Percentiles rank a stretch among this genome's conserved stretches.
These are phyloP conservation scores for Calycina herbarum DNA, from an alignment of 2,329 filamentous ascomycete genomes.

Conservation along the genomic window DNA sequence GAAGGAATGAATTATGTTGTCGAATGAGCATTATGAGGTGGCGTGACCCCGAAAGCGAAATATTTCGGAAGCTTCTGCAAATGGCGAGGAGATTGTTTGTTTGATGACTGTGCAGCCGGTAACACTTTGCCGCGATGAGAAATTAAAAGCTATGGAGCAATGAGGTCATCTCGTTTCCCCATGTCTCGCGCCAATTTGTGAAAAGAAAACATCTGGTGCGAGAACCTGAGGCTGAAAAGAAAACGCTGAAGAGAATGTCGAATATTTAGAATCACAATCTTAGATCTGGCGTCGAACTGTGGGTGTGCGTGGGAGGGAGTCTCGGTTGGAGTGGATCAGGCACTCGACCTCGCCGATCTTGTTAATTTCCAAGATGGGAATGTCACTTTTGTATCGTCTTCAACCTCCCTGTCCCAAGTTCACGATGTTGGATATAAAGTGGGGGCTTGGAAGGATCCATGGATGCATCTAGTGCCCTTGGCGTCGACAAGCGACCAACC, in stretches of 20 bases:
- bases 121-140: constrained; percentile 7
- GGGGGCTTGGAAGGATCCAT: background rate
- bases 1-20: too few species aligned
- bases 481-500: background rate
- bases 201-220: background rate
- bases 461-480: background rate
- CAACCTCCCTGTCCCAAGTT: constrained; percentile 7
- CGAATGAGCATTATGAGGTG: too few species aligned
- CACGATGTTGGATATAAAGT: background rate
- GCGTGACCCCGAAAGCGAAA: background rate
- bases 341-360: constrained; percentile 12
- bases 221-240: constrained; percentile 3
- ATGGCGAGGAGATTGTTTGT: background rate
- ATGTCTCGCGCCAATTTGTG: background rate
- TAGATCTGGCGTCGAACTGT: background rate
- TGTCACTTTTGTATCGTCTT: constrained; percentile 11
- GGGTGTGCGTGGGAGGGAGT: background rate
- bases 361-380: constrained; percentile 6
- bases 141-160: constrained; percentile 1
- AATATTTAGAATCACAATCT: background rate
- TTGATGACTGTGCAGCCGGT: constrained; percentile 11
- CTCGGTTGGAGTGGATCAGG: constrained; percentile 11
- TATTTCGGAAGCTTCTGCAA: background rate
- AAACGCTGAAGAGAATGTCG: too few species aligned
- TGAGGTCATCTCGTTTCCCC: constrained; percentile 10